Evolutionary conservation across 129 eudicot genomes (phyloP), one percentile per base, ranked within the genome.

Genomic region (Pittosporum tobira): DNA sequence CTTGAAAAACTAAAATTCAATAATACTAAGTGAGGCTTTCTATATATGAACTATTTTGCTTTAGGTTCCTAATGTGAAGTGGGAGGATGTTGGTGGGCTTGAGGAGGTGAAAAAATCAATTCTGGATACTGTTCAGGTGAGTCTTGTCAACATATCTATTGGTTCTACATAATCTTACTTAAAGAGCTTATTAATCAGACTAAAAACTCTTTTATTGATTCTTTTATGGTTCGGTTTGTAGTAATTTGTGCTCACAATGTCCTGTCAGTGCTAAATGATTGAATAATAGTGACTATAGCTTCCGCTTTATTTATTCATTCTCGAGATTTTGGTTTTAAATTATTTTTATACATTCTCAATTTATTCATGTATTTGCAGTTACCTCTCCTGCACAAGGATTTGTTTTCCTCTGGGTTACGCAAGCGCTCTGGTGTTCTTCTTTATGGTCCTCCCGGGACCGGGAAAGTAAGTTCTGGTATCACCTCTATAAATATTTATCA

Each of bases 51-150:
- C 45, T 63, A 15, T 53, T 51, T 47, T 60, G 38, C 19, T 75
- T 51, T 60, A 91, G 98, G 94, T 91, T 60, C 98, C 98, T 31
- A 74, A 91, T 68, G 90, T 91, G 46, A 86, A 86, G 68, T 91
- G 98, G 98, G 98, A 91, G 47, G 98, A 91, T 81, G 96, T 91
- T 71, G 98, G 98, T 62, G 98, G 98, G 59, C 88, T 91, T 64
- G 98, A 91, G 81, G 96, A 91, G 71, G 98, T 86, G 54, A 91
- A 91, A 76, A 83, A 86, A 72, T 84, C 95, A 29, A 91, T 91
- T 67, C 78, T 86, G 66, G 98, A 91, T 73, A 91, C 98, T 15
- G 90, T 91, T 71, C 98, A 83, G 88, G 98, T 83, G 63, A 38
- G 63, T 13, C 45, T 54, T 64, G 60, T 72, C 57, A 49, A 56